These are phyloP conservation scores for Apiotrichum veenhuisii DNA, from an alignment of 1,284 basidiomycete species.

Conservation along the genomic window DNA sequence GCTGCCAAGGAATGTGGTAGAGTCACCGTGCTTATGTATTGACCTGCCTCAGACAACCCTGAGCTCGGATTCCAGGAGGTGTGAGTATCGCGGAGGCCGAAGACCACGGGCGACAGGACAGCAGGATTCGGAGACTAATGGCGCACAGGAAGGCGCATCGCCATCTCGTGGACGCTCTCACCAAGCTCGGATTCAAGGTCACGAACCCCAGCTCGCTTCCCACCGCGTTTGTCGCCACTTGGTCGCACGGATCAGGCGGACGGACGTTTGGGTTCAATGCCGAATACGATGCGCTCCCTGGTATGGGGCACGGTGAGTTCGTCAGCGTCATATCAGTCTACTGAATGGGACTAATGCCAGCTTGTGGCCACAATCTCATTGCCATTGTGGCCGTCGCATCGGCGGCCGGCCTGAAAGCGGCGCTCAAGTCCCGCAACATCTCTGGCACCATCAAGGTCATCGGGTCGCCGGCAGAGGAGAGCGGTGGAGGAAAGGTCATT, in stretches of 20 bases:
- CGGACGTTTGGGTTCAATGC: constrained; percentile 34
- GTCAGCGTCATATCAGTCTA: not conserved
- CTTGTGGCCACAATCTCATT: constrained; percentile 61
- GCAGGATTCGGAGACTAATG: too few relatives aligned
- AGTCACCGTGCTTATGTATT: not conserved
- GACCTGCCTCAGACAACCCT: constrained; percentile 23
- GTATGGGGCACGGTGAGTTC: constrained; percentile 28
- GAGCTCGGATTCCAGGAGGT: constrained; percentile 32
- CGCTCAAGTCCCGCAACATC: constrained; percentile 35
- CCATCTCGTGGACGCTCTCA: constrained; percentile 20
- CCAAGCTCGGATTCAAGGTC: constrained; percentile 26
- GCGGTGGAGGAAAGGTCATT: constrained; percentile 71
- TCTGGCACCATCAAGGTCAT: constrained; percentile 42
- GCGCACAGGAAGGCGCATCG: constrained; percentile 24
- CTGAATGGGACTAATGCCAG: constrained; percentile 40
- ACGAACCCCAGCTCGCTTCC: constrained; percentile 25
- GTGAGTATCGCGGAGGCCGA: constrained; percentile 9
- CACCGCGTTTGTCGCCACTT: constrained; percentile 31
- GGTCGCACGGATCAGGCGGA: constrained; percentile 29
- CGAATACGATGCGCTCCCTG: constrained; percentile 30
- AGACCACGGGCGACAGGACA: too few relatives aligned
- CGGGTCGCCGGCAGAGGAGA: constrained; percentile 64
- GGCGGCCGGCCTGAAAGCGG: constrained; percentile 39
- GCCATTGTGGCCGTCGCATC: constrained; percentile 47
- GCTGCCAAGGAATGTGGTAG: not conserved